Evolutionary conservation across 305 asterid species (phyloP), one percentile per base, ranked within the genome.

Genomic region (Ruellia speciosa): DNA sequence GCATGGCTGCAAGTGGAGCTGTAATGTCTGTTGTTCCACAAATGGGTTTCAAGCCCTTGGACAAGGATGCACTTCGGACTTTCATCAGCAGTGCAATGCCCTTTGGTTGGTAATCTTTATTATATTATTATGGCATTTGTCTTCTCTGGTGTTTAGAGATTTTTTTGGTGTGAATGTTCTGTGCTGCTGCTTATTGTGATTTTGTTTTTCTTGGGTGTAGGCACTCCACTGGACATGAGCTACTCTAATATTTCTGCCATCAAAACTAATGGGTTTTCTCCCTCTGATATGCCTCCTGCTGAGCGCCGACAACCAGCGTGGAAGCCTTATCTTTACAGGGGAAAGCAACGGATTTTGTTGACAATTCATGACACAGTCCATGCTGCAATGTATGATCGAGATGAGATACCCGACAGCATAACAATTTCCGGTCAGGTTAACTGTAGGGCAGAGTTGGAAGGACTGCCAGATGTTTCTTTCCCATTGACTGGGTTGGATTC

Each of bases 401-500:
- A 90, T 43, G 98, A 90, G 77, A 90, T 90, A 65, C 90, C 96
- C 20, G 98, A 90, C 74, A 73, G 81, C 73, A 68, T 85, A 75
- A 77, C 76, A 46, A 74, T 88, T 56, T 85, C 95, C 65, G 96
- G 98, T 72, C 95, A 90, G 85, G 87, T 90, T 59, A 90, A 88
- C 75, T 90, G 96, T 70, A 81, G 98, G 60, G 98, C 96, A 49
- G 98, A 90, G 71, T 70, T 90, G 69, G 98, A 90, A 79, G 98
- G 98, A 48, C 65, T 88, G 55, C 98, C 98, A 31, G 96, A 90
- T 69, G 84, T 90, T 60, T 80, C 92, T 52, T 80, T 90, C 75
- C 98, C 98, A 0, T 64, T 90, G 72, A 81, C 77, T 20, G 90
- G 96, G 66, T 67, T 85, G 75, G 88, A 77, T 50, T 65, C 85